phyloP scores from a whole-genome alignment of 345 rosid genomes.

The Mallotus nudiflorus region DNA sequence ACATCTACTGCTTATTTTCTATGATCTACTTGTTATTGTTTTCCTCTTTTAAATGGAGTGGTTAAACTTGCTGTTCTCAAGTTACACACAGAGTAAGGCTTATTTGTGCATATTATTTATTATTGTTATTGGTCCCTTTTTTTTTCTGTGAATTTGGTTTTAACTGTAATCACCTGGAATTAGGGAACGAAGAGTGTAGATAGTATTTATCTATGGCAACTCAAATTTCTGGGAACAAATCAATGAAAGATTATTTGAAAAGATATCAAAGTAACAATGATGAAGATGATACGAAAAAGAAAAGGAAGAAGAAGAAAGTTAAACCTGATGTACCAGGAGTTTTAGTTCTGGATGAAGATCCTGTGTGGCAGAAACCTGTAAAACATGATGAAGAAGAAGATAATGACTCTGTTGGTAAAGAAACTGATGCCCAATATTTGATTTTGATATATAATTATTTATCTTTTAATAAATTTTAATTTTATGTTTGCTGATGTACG shows the following conservation, averaged over 20 bases:
- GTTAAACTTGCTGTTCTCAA: no score
- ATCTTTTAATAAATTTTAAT: neutral
- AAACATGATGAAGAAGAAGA: constrained; percentile 53
- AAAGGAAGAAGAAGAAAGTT: constrained; percentile 55
- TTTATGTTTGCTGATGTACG: neutral
- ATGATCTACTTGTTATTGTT: no score
- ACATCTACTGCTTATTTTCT: no score
- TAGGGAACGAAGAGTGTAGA: no score
- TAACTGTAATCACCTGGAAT: no score
- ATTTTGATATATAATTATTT: neutral
- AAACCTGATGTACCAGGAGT: constrained; percentile 51
- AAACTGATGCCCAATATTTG: neutral
- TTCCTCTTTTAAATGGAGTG: no score
- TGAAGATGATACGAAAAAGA: constrained; percentile 63
- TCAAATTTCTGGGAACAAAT: constrained; percentile 34
- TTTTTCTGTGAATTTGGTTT: no score
- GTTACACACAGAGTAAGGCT: no score
- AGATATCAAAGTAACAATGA: constrained; percentile 52
- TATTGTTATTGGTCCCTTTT: no score
- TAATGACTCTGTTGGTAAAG: constrained; percentile 71
- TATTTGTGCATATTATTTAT: no score
- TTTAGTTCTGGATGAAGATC: constrained; percentile 84
- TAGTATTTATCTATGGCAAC: no score
- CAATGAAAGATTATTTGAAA: constrained; percentile 76
- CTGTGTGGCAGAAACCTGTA: constrained; percentile 84